Evolutionary conservation across 31 red algal genomes (phyloP).

Genomic region (Odonthalia washingtoniensis): DNA sequence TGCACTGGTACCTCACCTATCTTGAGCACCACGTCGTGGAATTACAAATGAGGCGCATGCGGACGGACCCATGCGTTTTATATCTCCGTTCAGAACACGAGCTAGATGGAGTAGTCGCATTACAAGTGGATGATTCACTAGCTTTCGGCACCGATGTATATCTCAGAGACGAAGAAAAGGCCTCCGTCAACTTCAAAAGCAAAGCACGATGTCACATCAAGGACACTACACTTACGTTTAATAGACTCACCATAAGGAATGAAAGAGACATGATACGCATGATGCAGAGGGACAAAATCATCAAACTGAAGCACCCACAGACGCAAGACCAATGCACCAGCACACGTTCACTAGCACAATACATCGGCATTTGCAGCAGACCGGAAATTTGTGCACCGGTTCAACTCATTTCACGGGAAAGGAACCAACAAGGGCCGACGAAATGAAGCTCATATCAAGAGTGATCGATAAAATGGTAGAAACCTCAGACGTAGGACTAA

Average conservation of each 20-base stretch:
- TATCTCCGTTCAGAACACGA: neutral
- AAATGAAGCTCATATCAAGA: neutral
- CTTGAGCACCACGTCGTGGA: neutral
- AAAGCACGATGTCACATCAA: neutral
- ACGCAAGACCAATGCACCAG: neutral
- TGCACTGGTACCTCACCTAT: neutral
- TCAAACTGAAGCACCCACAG: neutral
- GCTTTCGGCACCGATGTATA: neutral
- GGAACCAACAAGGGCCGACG: neutral
- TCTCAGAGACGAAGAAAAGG: neutral
- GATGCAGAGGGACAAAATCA: neutral
- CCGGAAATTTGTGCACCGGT: neutral
- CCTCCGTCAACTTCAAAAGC: neutral
- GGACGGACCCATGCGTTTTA: neutral
- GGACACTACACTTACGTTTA: neutral
- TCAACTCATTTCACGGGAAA: neutral
- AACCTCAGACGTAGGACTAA: neutral
- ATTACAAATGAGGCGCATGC: neutral
- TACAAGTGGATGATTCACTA: neutral
- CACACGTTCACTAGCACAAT: neutral
- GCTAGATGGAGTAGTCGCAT: neutral
- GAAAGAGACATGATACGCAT: neutral
- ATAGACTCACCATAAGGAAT: neutral
- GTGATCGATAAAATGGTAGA: neutral
- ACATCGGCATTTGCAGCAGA: neutral